phyloP scores from a whole-genome alignment of 768 basidiomycete genomes.

The Lentinus tigrinus region DNA sequence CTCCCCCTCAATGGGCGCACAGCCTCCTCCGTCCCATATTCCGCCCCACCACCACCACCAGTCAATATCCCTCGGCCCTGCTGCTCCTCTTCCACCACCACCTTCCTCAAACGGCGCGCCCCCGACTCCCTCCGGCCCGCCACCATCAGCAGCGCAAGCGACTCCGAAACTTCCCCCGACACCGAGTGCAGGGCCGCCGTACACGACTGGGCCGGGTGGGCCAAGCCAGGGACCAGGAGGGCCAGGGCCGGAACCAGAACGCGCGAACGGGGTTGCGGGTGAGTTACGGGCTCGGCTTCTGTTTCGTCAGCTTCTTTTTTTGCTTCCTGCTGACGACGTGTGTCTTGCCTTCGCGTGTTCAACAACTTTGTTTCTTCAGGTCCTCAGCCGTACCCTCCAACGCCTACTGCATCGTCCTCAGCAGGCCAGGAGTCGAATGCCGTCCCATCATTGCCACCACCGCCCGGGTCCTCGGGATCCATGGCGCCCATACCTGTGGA shows the following conservation, averaged over 20 bases:
- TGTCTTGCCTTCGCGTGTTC: neutral
- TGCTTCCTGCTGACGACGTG: neutral
- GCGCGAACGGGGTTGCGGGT: conserved; percentile 18
- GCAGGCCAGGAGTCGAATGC: conserved; percentile 22
- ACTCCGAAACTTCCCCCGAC: conserved; percentile 36
- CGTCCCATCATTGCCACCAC: conserved; percentile 18
- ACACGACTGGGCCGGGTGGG: conserved; percentile 14
- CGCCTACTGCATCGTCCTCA: conserved; percentile 31
- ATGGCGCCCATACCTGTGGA: conserved; percentile 17
- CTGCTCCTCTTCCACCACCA: conserved; percentile 10
- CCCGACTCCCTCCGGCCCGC: conserved; percentile 6
- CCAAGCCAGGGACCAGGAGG: conserved; percentile 13
- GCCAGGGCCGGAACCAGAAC: conserved; percentile 14
- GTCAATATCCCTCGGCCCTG: conserved; percentile 24
- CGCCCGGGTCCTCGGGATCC: conserved; percentile 1
- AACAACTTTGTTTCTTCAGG: neutral
- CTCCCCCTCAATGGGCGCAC: conserved; percentile 22
- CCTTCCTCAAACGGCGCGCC: conserved; percentile 14
- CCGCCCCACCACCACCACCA: conserved; percentile 20
- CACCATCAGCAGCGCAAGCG: conserved; percentile 20
- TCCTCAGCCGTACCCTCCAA: conserved; percentile 20
- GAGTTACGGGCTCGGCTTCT: conserved; percentile 3
- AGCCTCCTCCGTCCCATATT: conserved; percentile 16
- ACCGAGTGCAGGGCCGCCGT: conserved; percentile 18
- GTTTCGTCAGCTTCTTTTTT: neutral